A percentile compares a stretch with the other conserved stretches of the same genome.
Evolutionary conservation across 768 basidiomycete species (phyloP).

Genomic region (Lentinus brumalis): DNA sequence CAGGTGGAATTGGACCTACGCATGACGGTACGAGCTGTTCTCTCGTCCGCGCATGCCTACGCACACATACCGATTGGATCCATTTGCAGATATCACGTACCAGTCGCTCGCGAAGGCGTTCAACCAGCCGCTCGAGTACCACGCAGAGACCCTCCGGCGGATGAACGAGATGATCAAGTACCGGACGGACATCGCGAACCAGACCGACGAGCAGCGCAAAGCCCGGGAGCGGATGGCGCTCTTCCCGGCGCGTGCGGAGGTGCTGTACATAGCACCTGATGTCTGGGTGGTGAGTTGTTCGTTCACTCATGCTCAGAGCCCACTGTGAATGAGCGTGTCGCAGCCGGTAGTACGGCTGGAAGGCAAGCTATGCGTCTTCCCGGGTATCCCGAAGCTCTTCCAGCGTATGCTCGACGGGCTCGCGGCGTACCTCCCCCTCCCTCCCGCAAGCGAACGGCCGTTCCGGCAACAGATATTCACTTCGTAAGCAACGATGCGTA

Average conservation of each 20-base stretch:
- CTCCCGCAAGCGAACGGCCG: constrained; percentile 72
- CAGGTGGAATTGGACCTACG: constrained; percentile 90
- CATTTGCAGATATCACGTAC: constrained; percentile 81
- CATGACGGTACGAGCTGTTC: constrained; percentile 65
- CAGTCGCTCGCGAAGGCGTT: constrained; percentile 87
- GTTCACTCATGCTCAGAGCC: background rate
- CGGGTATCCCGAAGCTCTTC: constrained; percentile 87
- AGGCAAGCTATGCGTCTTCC: constrained; percentile 88
- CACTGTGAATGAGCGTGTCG: background rate
- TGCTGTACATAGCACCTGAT: constrained; percentile 75
- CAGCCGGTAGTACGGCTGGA: constrained; percentile 86
- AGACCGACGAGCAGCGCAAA: constrained; percentile 71
- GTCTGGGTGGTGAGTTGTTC: constrained; percentile 78
- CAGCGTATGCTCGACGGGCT: constrained; percentile 77
- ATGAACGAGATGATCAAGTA: constrained; percentile 65
- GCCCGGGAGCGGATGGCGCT: constrained; percentile 90
- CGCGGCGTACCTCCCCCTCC: constrained; percentile 75
- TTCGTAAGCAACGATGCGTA: constrained; percentile 44
- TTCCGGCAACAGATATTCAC: constrained; percentile 85
- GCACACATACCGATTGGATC: background rate
- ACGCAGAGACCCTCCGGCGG: constrained; percentile 75
- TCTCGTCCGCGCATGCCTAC: background rate
- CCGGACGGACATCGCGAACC: constrained; percentile 55
- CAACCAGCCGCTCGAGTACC: constrained; percentile 63
- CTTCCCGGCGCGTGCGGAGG: constrained; percentile 79